A percentile compares a stretch with the other conserved stretches of the same genome.
Conservation (phyloP, 805 yeast species). For the Wickerhamiella azymoides region DNA sequence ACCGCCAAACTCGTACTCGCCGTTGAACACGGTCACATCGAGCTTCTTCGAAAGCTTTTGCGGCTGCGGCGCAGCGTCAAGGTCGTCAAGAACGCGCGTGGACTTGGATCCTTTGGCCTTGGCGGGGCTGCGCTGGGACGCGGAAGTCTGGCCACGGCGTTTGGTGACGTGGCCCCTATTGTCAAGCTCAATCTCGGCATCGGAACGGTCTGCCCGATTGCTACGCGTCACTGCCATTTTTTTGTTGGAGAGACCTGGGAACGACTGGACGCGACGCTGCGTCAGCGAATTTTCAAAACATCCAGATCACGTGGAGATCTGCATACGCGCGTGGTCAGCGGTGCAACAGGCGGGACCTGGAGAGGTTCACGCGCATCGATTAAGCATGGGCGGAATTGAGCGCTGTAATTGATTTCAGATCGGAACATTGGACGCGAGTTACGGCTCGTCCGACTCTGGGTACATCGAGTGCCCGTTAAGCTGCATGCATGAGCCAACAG, state of each 20-base stretch:
- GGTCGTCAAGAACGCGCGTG: neutral
- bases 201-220: neutral
- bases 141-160: neutral
- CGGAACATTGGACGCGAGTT: too few relatives aligned
- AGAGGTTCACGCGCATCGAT: too few relatives aligned
- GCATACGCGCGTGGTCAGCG: too few relatives aligned
- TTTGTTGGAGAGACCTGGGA: neutral
- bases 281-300: neutral
- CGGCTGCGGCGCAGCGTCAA: neutral
- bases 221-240: conserved; percentile 8
- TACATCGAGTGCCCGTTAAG: too few relatives aligned
- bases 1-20: conserved; percentile 70
- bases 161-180: neutral
- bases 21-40: conserved; percentile 18
- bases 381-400: too few relatives aligned
- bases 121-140: neutral
- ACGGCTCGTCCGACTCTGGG: too few relatives aligned
- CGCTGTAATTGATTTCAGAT: too few relatives aligned
- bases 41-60: conserved; percentile 1
- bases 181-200: neutral
- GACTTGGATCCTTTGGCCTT: neutral
- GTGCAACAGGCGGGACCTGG: too few relatives aligned
- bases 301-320: too few relatives aligned
- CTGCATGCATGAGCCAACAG: too few relatives aligned
- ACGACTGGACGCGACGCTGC: too few relatives aligned